Conservation (phyloP, 495 filamentous ascomycete species). For the Penicillium argentinense region DNA sequence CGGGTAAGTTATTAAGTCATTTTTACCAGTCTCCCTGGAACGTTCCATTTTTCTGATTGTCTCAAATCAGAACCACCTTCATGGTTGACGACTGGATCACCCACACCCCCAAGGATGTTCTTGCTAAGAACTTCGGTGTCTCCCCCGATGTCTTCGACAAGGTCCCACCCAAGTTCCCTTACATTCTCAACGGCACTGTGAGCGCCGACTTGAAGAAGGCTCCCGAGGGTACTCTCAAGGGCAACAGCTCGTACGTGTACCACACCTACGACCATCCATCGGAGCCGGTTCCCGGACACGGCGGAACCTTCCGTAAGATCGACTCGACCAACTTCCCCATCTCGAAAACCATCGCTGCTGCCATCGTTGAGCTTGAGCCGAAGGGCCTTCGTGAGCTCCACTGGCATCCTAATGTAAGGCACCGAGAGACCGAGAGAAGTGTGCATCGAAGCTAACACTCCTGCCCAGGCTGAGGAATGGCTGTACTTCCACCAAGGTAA, state of each 20-base stretch:
- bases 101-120: conserved; percentile 58
- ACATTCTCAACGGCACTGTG: conserved; percentile 57
- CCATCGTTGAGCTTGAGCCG: conserved; percentile 59
- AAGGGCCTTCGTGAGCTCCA: conserved; percentile 62
- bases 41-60: no score
- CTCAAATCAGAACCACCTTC: conserved; percentile 58
- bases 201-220: conserved; percentile 49
- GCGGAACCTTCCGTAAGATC: conserved; percentile 58
- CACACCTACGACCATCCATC: conserved; percentile 49
- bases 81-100: conserved; percentile 65
- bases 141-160: conserved; percentile 54
- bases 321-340: conserved; percentile 64
- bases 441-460: conserved; percentile 7
- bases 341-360: conserved; percentile 59
- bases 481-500: conserved; percentile 62
- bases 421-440: background rate
- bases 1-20: conserved; percentile 21
- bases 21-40: no score
- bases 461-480: conserved; percentile 59
- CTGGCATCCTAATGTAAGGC: conserved; percentile 64
- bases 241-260: conserved; percentile 59
- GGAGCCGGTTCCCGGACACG: conserved; percentile 56
- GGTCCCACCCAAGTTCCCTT: conserved; percentile 56
- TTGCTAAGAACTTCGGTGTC: conserved; percentile 67
- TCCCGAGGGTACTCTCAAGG: conserved; percentile 46